Evolutionary conservation across 805 yeast species (phyloP).

Genomic region (Myxozyma vanderwaltii): DNA sequence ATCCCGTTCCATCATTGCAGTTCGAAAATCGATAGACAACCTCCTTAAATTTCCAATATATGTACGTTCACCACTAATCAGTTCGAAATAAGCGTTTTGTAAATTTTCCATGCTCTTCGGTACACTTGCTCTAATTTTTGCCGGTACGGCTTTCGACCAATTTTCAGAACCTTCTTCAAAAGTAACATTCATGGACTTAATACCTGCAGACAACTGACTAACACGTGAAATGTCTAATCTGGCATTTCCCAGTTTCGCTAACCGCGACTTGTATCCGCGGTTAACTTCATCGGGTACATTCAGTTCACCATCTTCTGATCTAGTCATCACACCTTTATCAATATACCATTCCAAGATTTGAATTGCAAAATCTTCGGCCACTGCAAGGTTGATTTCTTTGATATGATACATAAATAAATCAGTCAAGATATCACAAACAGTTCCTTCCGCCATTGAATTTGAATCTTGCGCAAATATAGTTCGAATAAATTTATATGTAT

Average conservation of each 20-base stretch:
- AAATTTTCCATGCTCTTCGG: conserved; percentile 52
- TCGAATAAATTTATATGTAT: conserved; percentile 21
- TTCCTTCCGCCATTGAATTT: conserved; percentile 25
- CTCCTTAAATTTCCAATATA: conserved; percentile 68
- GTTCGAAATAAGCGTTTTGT: conserved; percentile 75
- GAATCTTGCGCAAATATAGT: conserved; percentile 23
- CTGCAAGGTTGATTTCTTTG: conserved; percentile 40
- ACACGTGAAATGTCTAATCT: conserved; percentile 37
- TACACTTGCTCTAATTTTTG: conserved; percentile 21
- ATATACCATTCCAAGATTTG: conserved; percentile 38
- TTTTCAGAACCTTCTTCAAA: neutral
- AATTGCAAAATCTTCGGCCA: conserved; percentile 40
- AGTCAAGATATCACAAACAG: conserved; percentile 34
- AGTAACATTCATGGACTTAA: neutral
- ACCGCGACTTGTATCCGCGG: conserved; percentile 9
- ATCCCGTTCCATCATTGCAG: neutral
- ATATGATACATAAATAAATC: conserved; percentile 37
- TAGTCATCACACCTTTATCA: conserved; percentile 34
- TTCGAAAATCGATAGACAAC: conserved; percentile 61
- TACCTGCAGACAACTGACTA: conserved; percentile 13
- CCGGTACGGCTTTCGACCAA: conserved; percentile 22
- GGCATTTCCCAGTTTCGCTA: conserved; percentile 39
- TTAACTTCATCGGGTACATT: conserved; percentile 19
- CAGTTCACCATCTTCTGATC: conserved; percentile 1
- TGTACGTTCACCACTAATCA: conserved; percentile 70